Evolutionary conservation across 2,329 filamentous ascomycete species (phyloP).

Genomic region (Ceratocystiopsis sp.): DNA sequence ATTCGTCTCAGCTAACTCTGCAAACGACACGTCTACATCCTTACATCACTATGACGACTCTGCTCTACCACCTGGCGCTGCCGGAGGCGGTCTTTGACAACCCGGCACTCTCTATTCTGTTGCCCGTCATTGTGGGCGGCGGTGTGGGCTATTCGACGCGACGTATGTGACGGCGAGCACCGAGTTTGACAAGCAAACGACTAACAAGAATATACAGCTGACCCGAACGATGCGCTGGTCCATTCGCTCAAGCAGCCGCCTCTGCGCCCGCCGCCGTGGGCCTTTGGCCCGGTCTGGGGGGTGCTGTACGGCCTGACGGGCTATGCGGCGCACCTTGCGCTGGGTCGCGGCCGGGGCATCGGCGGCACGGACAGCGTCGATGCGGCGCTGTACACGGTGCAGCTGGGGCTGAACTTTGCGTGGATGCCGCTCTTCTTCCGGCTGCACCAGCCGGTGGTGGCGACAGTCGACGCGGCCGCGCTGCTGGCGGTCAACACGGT

Average conservation of each 20-base stretch:
- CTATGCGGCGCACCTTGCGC: constrained; percentile 69
- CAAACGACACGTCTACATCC: too few species aligned
- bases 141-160: constrained; percentile 53
- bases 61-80: constrained; percentile 61
- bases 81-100: constrained; percentile 54
- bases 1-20: too few species aligned
- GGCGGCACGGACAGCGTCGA: constrained; percentile 22
- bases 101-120: constrained; percentile 54
- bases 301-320: constrained; percentile 65
- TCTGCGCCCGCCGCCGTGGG: constrained; percentile 38
- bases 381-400: constrained; percentile 68
- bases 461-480: constrained; percentile 57
- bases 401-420: constrained; percentile 67
- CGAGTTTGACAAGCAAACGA: neutral
- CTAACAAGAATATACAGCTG: neutral
- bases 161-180: constrained; percentile 23
- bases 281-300: constrained; percentile 52
- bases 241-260: constrained; percentile 45
- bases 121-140: constrained; percentile 58
- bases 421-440: constrained; percentile 93
- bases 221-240: constrained; percentile 1
- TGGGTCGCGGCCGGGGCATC: constrained; percentile 23
- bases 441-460: constrained; percentile 53
- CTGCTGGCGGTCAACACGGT: constrained; percentile 58
- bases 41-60: constrained; percentile 48